phyloP scores from a whole-genome alignment of 176 grass and related monocot genomes.

The Puccinellia tenuiflora region DNA sequence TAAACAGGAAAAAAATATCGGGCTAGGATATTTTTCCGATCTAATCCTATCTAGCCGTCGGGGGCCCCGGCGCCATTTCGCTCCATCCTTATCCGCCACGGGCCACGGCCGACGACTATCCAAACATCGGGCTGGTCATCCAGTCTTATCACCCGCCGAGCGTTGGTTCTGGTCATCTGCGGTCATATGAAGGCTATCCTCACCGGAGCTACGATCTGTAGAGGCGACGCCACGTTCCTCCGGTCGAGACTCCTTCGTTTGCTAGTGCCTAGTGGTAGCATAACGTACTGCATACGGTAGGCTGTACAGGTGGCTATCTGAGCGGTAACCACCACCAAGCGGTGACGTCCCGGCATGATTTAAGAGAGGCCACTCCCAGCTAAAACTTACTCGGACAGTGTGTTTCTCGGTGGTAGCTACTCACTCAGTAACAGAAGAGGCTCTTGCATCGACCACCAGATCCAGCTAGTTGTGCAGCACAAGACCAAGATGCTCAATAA shows the following conservation, averaged over 20 bases:
- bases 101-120: no score
- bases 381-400: background rate
- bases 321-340: background rate
- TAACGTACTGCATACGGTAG: background rate
- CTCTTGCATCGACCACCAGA: background rate
- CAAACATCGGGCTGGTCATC: background rate
- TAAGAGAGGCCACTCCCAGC: background rate
- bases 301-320: background rate
- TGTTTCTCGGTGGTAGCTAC: background rate
- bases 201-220: background rate
- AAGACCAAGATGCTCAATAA: constrained; percentile 57
- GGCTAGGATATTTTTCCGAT: background rate
- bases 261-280: background rate
- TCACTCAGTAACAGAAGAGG: background rate
- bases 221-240: background rate
- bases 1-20: background rate
- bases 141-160: background rate
- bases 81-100: constrained; percentile 4
- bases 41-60: background rate
- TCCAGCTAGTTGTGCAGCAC: background rate
- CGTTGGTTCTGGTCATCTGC: background rate
- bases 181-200: background rate
- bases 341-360: background rate
- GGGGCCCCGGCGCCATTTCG: background rate
- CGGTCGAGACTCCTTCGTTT: background rate